A percentile compares a stretch with the other conserved stretches of the same genome.
Evolutionary conservation across 2,329 filamentous ascomycete genomes (phyloP).

Genomic region (Apiospora malaysiana): DNA sequence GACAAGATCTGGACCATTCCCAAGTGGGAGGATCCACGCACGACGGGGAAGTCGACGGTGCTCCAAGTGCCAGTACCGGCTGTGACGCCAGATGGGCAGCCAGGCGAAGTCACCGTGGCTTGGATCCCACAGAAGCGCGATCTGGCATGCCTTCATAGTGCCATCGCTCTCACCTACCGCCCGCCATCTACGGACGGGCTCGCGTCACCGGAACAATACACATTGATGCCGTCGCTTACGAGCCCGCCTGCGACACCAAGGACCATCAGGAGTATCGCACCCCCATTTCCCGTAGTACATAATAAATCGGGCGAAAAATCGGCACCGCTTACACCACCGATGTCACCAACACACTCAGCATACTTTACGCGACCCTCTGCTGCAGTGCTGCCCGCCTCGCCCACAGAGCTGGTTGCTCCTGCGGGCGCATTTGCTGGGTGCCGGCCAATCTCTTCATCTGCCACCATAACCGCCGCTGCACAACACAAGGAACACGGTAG

Average conservation of each 20-base stretch:
- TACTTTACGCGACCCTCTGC: conserved; percentile 37
- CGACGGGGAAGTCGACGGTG: conserved; percentile 41
- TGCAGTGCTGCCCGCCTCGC: conserved; percentile 40
- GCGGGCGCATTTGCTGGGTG: neutral
- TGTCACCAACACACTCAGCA: conserved; percentile 42
- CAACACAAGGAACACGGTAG: conserved; percentile 28
- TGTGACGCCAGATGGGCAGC: conserved; percentile 54
- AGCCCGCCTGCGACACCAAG: conserved; percentile 41
- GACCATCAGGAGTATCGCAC: conserved; percentile 24
- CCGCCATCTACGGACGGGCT: conserved; percentile 51
- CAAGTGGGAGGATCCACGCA: conserved; percentile 51
- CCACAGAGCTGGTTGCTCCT: conserved; percentile 27
- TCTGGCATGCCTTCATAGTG: conserved; percentile 66
- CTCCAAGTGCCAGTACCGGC: conserved; percentile 60
- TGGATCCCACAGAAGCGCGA: conserved; percentile 68
- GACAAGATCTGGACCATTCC: conserved; percentile 52
- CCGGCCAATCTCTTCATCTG: neutral
- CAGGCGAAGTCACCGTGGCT: conserved; percentile 74
- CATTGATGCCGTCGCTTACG: conserved; percentile 23
- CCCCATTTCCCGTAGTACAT: conserved; percentile 11
- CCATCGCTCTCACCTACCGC: conserved; percentile 75
- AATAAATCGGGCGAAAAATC: conserved; percentile 14
- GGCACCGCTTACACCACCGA: conserved; percentile 37
- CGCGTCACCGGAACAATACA: conserved; percentile 9
- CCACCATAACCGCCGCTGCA: conserved; percentile 25